These are phyloP conservation scores for Sphagnum magellanicum DNA, from an alignment of 228 moss, liverwort and hornwort species.

Conservation along the genomic window DNA sequence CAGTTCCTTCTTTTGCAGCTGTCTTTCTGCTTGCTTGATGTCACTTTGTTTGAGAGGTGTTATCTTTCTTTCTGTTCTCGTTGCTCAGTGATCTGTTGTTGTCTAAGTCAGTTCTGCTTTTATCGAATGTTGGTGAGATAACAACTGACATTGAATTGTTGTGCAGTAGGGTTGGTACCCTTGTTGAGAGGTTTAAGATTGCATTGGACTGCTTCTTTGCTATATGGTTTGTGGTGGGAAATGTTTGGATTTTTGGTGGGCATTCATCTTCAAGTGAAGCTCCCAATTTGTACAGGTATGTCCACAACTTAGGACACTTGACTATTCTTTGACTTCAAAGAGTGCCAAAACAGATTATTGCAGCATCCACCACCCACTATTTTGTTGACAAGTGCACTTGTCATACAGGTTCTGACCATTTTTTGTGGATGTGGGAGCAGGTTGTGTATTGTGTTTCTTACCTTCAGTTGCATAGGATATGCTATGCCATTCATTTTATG, in stretches of 20 bases:
- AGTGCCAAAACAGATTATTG: too few species aligned
- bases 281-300: slow-evolving; percentile 53
- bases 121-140: too few species aligned
- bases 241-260: slow-evolving; percentile 57
- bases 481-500: slow-evolving; percentile 30
- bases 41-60: too few species aligned
- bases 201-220: slow-evolving; percentile 53
- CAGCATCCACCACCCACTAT: too few species aligned
- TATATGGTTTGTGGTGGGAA: slow-evolving; percentile 62
- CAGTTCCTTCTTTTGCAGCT: too few species aligned
- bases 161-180: slow-evolving; percentile 23
- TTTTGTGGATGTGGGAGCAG: slow-evolving; percentile 16
- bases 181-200: slow-evolving; percentile 51
- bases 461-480: slow-evolving; percentile 30
- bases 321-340: too few species aligned
- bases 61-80: too few species aligned
- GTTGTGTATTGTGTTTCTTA: slow-evolving; percentile 33
- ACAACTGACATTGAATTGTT: not conserved
- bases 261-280: slow-evolving; percentile 44
- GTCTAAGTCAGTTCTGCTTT: too few species aligned
- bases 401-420: not conserved
- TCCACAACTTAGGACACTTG: too few species aligned
- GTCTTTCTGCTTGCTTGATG: too few species aligned
- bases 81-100: too few species aligned
- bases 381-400: not conserved